phyloP scores from a whole-genome alignment of 169 alveolate genomes.

The Cryptosporidium viatorum region DNA sequence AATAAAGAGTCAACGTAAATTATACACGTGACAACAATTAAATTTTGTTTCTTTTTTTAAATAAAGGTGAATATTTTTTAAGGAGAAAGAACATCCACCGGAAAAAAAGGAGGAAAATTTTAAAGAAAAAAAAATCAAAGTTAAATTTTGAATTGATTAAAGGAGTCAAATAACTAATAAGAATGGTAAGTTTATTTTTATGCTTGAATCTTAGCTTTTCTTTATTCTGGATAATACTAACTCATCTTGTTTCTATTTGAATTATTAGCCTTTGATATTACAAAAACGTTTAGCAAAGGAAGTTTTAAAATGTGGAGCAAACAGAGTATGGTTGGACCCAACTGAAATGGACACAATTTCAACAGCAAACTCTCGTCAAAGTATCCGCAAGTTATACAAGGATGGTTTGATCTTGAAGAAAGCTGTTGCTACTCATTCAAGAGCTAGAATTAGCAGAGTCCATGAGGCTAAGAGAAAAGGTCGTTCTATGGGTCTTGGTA shows the following conservation, averaged over 20 bases:
- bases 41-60: background rate
- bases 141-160: background rate
- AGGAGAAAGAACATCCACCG: slow-evolving; percentile 1
- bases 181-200: slow-evolving; percentile 20
- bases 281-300: slow-evolving; percentile 98
- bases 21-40: background rate
- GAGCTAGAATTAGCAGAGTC: slow-evolving; percentile 92
- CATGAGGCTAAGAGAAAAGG: slow-evolving; percentile 96
- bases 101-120: background rate
- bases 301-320: slow-evolving; percentile 95
- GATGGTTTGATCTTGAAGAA: slow-evolving; percentile 97
- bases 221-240: background rate
- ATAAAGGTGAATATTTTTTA: background rate
- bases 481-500: slow-evolving; percentile 98
- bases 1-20: background rate
- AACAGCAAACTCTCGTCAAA: slow-evolving; percentile 96
- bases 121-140: background rate
- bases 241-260: background rate
- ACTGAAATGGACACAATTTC: slow-evolving; percentile 96
- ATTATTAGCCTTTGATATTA: slow-evolving; percentile 88
- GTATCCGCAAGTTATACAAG: slow-evolving; percentile 94
- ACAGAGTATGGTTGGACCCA: slow-evolving; percentile 99
- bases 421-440: slow-evolving; percentile 95
- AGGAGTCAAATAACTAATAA: background rate
- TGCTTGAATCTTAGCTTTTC: background rate